Evolutionary conservation across 345 rosid species (phyloP).

Genomic region (Linum trigynum): DNA sequence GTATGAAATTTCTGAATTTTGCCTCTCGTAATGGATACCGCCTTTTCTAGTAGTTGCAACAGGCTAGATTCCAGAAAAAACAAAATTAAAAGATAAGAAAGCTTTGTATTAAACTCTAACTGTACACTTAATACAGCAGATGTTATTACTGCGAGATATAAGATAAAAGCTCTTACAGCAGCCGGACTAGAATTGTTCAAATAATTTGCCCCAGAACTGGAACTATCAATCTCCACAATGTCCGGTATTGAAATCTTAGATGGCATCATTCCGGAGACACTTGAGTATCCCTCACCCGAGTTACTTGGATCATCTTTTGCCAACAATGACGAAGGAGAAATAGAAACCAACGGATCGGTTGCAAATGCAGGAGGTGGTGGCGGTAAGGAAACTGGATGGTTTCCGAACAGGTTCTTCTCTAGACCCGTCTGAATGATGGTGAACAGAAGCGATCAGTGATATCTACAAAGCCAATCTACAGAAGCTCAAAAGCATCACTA

Average conservation of each 20-base stretch:
- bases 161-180: conserved; percentile 47
- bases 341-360: conserved; percentile 52
- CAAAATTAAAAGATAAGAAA: conserved; percentile 6
- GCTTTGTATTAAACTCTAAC: background rate
- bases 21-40: conserved; percentile 56
- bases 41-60: conserved; percentile 81
- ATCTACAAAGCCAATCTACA: background rate
- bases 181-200: conserved; percentile 60
- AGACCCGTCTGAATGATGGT: conserved; percentile 58
- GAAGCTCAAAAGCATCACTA: too few relatives aligned
- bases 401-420: conserved; percentile 82
- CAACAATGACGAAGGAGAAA: conserved; percentile 33
- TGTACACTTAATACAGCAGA: background rate
- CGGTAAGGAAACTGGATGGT: conserved; percentile 64
- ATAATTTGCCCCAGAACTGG: conserved; percentile 60
- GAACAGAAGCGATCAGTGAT: conserved; percentile 2
- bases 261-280: conserved; percentile 31
- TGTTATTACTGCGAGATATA: background rate
- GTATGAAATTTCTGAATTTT: conserved; percentile 66
- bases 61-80: conserved; percentile 37
- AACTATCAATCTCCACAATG: conserved; percentile 81
- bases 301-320: conserved; percentile 32
- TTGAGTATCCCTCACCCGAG: conserved; percentile 31
- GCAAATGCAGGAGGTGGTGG: conserved; percentile 72
- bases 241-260: conserved; percentile 50